Percentiles rank a stretch among this genome's conserved stretches.
Evolutionary conservation across 2,329 filamentous ascomycete species (phyloP).

Genomic region (Paecilomyces formosus): DNA sequence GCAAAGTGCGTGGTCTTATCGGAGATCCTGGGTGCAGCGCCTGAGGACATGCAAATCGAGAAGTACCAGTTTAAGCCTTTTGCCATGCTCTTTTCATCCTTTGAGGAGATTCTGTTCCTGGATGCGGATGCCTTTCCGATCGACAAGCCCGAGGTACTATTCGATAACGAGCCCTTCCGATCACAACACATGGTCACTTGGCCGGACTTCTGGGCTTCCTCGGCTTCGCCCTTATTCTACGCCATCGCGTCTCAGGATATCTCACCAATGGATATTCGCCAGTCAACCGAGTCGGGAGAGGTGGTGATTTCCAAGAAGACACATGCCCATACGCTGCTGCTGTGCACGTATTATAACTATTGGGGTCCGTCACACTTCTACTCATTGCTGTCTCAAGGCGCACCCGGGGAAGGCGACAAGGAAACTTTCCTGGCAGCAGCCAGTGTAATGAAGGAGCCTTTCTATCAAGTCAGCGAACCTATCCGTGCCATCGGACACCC

Average conservation of each 20-base stretch:
- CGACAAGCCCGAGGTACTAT: conserved; percentile 33
- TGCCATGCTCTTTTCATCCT: conserved; percentile 44
- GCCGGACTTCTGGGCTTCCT: conserved; percentile 42
- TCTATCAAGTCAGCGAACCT: conserved; percentile 34
- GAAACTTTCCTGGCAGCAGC: conserved; percentile 44
- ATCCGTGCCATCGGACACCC: conserved; percentile 26
- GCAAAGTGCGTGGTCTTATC: conserved; percentile 39
- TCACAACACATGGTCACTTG: conserved; percentile 37
- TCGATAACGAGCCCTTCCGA: conserved; percentile 34
- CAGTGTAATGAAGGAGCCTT: conserved; percentile 28
- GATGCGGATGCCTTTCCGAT: conserved; percentile 43
- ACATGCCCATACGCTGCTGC: conserved; percentile 35
- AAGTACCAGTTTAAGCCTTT: conserved; percentile 44
- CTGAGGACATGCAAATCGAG: conserved; percentile 23
- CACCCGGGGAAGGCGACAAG: conserved; percentile 44
- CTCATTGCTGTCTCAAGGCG: conserved; percentile 39
- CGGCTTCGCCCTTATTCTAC: conserved; percentile 31
- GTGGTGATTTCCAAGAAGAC: conserved; percentile 38
- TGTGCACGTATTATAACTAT: conserved; percentile 44
- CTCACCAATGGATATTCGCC: conserved; percentile 14
- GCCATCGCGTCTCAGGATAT: conserved; percentile 25
- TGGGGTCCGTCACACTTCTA: conserved; percentile 42
- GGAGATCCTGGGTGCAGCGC: conserved; percentile 28
- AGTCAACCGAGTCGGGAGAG: conserved; percentile 39
- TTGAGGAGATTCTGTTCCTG: conserved; percentile 43